Evolutionary conservation across 768 basidiomycete genomes (phyloP), one percentile per base, ranked within the genome.

Genomic region (Mycena maculata): DNA sequence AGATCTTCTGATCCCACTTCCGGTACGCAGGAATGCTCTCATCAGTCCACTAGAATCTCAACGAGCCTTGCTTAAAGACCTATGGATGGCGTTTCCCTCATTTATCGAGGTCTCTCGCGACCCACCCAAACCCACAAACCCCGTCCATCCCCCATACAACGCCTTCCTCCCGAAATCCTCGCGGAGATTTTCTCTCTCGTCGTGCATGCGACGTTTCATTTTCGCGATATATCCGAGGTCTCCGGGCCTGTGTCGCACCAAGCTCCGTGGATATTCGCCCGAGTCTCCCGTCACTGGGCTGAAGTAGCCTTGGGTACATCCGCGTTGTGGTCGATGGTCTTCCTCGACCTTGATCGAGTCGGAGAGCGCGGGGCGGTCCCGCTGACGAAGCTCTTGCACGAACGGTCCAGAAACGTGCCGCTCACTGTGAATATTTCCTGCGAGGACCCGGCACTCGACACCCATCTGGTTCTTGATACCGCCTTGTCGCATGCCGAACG

Each of bases 181-280:
- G 47, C 25, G 15, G 55, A 56, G 33, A 64, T 64, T 12, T 65
- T 60, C 42, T 44, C 22, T 18, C 25, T 52, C 18, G 22, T 39
- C 38, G 50, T 55, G 5, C 8, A 25, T 5, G 39, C 59, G 3
- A 33, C 44, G 16, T 61, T 48, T 23, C 20, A 25, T 31, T 53
- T 58, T 10, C 33, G 45, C 23, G 62, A 63, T 20, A 57, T 56
- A 20, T 49, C 54, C 16, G 42, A 48, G 20, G 45, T n/a, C n/a
- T n/a, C 11, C 10, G 42, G 20, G 2, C 42, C 44, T 18, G 30
- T 27, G 4, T 15, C 49, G 30, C 38, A 33, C 6, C 31, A 53
- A 2, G 64, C 64, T 18, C 65, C 59, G 0, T 67, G 65, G 65
- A 7, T 67, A 11, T 16, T 67, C 36, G 56, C 59, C 4, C 52